These are phyloP conservation scores for Fusarium sacchari DNA, from an alignment of 2,329 filamentous ascomycete species.

Conservation along the genomic window DNA sequence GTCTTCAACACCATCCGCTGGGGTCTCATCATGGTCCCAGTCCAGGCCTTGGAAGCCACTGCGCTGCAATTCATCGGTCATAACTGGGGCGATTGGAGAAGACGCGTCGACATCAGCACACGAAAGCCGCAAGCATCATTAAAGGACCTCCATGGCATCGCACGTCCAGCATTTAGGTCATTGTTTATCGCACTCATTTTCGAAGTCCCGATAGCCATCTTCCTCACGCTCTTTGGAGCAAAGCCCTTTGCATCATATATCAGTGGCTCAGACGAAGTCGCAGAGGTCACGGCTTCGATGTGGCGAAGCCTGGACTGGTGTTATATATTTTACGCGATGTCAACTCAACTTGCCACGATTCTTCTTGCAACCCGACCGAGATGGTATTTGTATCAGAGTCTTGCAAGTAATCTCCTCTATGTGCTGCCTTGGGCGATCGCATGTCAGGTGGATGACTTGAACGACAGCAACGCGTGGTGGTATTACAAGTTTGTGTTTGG, in stretches of 20 bases:
- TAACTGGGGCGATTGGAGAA: conserved; percentile 66
- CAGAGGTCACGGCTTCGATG: conserved; percentile 72
- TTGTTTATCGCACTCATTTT: conserved; percentile 62
- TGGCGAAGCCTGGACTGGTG: conserved; percentile 72
- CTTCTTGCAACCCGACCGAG: conserved; percentile 70
- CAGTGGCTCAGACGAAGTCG: conserved; percentile 65
- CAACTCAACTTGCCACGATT: conserved; percentile 72
- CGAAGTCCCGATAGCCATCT: conserved; percentile 71
- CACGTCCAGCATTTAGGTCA: conserved; percentile 64
- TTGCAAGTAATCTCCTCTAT: conserved; percentile 73
- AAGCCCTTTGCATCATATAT: conserved; percentile 71
- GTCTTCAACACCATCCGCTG: conserved; percentile 79
- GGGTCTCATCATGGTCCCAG: conserved; percentile 79
- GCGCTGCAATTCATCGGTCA: conserved; percentile 74
- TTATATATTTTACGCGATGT: conserved; percentile 75
- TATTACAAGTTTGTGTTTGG: conserved; percentile 75
- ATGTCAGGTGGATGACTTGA: conserved; percentile 60
- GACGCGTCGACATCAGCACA: conserved; percentile 37
- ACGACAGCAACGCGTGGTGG: conserved; percentile 68
- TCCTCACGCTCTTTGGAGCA: conserved; percentile 69
- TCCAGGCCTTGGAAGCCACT: conserved; percentile 73
- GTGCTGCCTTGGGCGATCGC: conserved; percentile 78
- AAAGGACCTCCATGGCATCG: conserved; percentile 50
- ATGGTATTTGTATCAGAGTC: conserved; percentile 75
- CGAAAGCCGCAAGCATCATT: conserved; percentile 29